Percentiles rank a stretch among this genome's conserved stretches.
Evolutionary conservation across 139 green algal species (phyloP).

Genomic region (Volvox africanus): DNA sequence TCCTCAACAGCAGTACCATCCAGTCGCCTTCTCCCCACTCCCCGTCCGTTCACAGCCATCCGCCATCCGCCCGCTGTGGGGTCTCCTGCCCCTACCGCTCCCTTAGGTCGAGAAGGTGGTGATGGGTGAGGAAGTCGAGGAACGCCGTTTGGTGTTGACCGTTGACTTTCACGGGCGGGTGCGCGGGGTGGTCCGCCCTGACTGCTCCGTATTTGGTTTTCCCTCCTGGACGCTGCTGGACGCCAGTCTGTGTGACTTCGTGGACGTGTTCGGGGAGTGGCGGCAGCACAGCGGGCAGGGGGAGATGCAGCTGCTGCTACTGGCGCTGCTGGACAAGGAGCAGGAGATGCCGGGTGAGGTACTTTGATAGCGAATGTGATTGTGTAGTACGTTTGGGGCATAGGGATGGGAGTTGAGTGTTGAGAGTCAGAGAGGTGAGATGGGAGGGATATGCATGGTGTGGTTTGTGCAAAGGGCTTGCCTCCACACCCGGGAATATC

Average conservation of each 20-base stretch:
- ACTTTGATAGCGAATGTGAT: no score
- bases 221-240: not conserved
- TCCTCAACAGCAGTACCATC: no score
- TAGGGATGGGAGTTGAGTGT: not conserved
- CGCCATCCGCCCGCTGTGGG: no score
- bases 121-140: not conserved
- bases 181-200: not conserved
- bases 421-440: no score
- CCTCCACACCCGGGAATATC: no score
- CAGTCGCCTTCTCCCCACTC: no score
- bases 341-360: slow-evolving; percentile 38
- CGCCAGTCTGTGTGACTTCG: slow-evolving; percentile 2
- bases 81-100: no score
- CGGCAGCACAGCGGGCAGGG: not conserved
- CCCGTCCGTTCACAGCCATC: no score
- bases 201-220: slow-evolving; percentile 9
- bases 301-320: slow-evolving; percentile 9
- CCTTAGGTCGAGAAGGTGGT: not conserved
- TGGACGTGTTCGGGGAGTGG: slow-evolving; percentile 50
- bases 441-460: no score
- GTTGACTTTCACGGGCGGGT: slow-evolving; percentile 10
- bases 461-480: no score
- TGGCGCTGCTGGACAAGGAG: slow-evolving; percentile 32
- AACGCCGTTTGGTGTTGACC: slow-evolving; percentile 30
- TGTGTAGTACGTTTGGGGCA: not conserved